Percentiles rank a stretch among this genome's conserved stretches.
Conservation (phyloP, 2,329 filamentous ascomycete genomes). For the Rhexocercosporidium sp. region DNA sequence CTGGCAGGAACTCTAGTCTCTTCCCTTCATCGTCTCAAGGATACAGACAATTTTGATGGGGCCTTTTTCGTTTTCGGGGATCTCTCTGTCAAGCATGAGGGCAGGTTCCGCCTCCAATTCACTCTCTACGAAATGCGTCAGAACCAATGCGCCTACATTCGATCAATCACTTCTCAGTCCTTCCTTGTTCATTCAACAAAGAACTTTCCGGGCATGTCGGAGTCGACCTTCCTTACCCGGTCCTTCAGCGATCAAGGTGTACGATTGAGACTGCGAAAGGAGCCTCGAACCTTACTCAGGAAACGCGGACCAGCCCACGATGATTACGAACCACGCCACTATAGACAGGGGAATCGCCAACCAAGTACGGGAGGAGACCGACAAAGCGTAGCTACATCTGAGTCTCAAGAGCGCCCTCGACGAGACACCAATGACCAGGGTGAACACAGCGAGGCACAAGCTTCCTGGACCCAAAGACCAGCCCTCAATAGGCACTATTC, state of each 20-base stretch:
- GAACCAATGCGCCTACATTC: conserved; percentile 32
- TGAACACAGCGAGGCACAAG: not conserved
- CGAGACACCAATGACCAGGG: not conserved
- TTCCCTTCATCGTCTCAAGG: conserved; percentile 81
- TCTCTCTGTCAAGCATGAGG: conserved; percentile 77
- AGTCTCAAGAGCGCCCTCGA: not conserved
- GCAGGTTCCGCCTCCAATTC: conserved; percentile 76
- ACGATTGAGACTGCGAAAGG: conserved; percentile 80
- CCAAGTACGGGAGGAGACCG: not conserved
- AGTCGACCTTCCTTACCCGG: conserved; percentile 81
- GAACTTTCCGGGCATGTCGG: conserved; percentile 78
- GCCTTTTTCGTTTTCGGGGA: conserved; percentile 94
- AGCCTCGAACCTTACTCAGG: conserved; percentile 62
- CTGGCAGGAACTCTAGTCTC: conserved; percentile 78
- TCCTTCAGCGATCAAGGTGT: conserved; percentile 89
- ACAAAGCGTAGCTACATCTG: not conserved
- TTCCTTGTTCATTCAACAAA: conserved; percentile 72
- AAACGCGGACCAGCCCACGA: conserved; percentile 42
- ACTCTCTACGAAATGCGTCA: conserved; percentile 73
- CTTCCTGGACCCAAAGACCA: conserved; percentile 1
- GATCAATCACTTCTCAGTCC: conserved; percentile 60
- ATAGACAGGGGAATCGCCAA: conserved; percentile 23
- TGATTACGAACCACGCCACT: conserved; percentile 41
- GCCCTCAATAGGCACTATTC: not conserved
- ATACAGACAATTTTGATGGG: conserved; percentile 76